These are phyloP conservation scores for Thelonectria olida DNA, from an alignment of 2,329 filamentous ascomycete genomes.

Conservation along the genomic window DNA sequence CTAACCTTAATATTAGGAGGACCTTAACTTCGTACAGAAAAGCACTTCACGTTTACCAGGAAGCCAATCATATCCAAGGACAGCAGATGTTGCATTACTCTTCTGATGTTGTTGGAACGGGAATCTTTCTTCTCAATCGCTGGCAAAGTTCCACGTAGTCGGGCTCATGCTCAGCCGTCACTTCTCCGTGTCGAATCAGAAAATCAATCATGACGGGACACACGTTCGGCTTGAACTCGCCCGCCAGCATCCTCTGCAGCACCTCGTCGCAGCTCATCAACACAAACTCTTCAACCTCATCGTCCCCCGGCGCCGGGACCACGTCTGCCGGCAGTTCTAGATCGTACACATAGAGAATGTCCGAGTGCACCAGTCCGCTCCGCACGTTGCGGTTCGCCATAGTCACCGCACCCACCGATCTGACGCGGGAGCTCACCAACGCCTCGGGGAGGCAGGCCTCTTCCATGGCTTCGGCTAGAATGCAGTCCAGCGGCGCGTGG, in stretches of 20 bases:
- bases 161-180: conserved; percentile 76
- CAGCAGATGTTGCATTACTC: too few relatives aligned
- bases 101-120: conserved; percentile 46
- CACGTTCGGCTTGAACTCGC: conserved; percentile 88
- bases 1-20: too few relatives aligned
- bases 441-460: conserved; percentile 63
- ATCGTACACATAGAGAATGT: conserved; percentile 77
- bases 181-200: conserved; percentile 77
- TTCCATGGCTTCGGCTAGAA: conserved; percentile 77
- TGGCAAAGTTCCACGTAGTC: conserved; percentile 75
- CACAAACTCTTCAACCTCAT: conserved; percentile 81
- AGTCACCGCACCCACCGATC: conserved; percentile 47
- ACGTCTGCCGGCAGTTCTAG: conserved; percentile 69
- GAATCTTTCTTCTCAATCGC: conserved; percentile 55
- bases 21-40: too few relatives aligned
- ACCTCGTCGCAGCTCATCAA: conserved; percentile 71
- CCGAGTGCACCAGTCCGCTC: conserved; percentile 45
- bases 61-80: too few relatives aligned
- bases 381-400: conserved; percentile 43
- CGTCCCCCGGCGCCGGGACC: conserved; percentile 74
- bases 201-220: conserved; percentile 83
- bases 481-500: conserved; percentile 71
- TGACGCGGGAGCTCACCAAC: conserved; percentile 39
- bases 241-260: conserved; percentile 66
- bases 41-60: too few relatives aligned